Evolutionary conservation across 108 stramenopile genomes (phyloP).

Genomic region (Cyclotella distinguenda): DNA sequence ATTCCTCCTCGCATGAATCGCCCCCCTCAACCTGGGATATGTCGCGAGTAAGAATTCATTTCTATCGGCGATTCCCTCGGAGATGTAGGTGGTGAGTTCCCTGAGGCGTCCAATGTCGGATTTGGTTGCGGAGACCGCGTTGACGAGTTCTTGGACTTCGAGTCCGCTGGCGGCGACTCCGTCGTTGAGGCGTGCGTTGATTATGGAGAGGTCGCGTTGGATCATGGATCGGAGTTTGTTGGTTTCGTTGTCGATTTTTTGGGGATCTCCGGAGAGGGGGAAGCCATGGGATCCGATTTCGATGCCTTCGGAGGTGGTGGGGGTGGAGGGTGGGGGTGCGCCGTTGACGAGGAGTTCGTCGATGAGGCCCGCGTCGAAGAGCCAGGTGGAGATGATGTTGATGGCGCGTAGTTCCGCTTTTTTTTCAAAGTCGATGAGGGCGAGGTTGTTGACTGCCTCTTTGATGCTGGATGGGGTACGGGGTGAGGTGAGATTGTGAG

Average conservation of each 20-base stretch:
- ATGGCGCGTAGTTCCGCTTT: constrained; percentile 85
- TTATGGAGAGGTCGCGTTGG: constrained; percentile 69
- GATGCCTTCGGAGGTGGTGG: constrained; percentile 51
- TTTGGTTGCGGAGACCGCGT: constrained; percentile 80
- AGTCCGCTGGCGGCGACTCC: constrained; percentile 83
- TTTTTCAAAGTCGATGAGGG: constrained; percentile 75
- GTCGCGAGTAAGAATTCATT: constrained; percentile 66
- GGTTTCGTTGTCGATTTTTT: constrained; percentile 89
- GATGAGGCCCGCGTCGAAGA: constrained; percentile 86
- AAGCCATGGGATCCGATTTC: constrained; percentile 73
- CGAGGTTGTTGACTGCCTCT: constrained; percentile 69
- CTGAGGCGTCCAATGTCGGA: constrained; percentile 76
- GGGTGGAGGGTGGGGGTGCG: constrained; percentile 13
- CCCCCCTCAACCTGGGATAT: constrained; percentile 76
- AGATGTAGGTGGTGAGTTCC: constrained; percentile 85
- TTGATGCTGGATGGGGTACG: no score
- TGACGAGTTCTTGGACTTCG: constrained; percentile 88
- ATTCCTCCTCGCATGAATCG: constrained; percentile 83
- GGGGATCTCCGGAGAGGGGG: constrained; percentile 60
- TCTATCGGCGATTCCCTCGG: constrained; percentile 42
- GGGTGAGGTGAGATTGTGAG: no score
- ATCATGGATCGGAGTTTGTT: constrained; percentile 67
- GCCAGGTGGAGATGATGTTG: constrained; percentile 79
- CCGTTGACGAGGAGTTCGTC: constrained; percentile 82
- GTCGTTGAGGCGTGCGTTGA: constrained; percentile 84